Evolutionary conservation across 208 protist genomes (phyloP).

Genomic region (Sergeia podlipaevii): DNA sequence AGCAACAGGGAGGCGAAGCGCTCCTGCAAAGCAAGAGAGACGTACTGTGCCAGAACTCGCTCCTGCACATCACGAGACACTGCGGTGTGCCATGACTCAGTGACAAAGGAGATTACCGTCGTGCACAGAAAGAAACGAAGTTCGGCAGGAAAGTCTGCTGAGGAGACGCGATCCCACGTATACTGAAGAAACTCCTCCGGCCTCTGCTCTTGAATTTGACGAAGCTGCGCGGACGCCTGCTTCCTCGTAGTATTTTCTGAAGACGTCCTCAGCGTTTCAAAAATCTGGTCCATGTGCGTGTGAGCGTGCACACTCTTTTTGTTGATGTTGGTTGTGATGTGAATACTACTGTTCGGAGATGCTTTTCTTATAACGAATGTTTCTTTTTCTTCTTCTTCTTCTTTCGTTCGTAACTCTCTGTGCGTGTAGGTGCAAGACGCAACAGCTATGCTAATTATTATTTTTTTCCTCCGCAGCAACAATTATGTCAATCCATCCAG

Average conservation of each 20-base stretch:
- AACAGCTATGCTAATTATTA: no score
- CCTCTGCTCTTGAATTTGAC: conserved; percentile 41
- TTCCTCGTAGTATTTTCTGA: conserved; percentile 63
- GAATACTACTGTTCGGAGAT: conserved; percentile 1
- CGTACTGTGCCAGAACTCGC: conserved; percentile 32
- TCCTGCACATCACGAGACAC: conserved; percentile 31
- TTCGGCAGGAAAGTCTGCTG: conserved; percentile 11
- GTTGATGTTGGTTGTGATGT: no score
- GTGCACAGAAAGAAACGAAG: conserved; percentile 71
- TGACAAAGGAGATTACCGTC: conserved; percentile 51
- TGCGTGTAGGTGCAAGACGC: no score
- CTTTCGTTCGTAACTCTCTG: not conserved
- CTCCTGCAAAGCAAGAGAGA: conserved; percentile 25
- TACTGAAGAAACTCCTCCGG: conserved; percentile 57
- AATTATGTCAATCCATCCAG: no score
- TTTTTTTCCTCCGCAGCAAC: no score
- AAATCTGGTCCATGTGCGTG: conserved; percentile 62
- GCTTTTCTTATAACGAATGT: conserved; percentile 2
- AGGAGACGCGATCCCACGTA: conserved; percentile 47
- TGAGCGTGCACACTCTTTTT: not conserved
- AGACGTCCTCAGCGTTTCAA: conserved; percentile 47
- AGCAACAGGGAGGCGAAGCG: conserved; percentile 24
- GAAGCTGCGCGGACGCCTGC: conserved; percentile 40
- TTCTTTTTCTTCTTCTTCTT: not conserved
- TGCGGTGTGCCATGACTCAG: conserved; percentile 54